Percentiles rank a stretch among this genome's conserved stretches.
Evolutionary conservation across 805 yeast species (phyloP).

Genomic region (Wickerhamomyces canadensis): DNA sequence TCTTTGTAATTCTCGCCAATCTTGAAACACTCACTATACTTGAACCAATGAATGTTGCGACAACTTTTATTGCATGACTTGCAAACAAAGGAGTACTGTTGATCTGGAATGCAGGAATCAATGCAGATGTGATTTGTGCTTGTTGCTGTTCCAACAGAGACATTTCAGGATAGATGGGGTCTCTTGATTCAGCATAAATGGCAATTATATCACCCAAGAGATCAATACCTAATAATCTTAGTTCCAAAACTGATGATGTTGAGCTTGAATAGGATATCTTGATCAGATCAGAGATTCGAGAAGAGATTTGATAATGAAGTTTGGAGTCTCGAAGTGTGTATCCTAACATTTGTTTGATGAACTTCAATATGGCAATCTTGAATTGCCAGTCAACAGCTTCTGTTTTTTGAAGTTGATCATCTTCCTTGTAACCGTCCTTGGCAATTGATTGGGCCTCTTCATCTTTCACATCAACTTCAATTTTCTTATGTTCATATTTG

Average conservation of each 20-base stretch:
- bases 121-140: slow-evolving; percentile 87
- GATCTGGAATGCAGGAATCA: slow-evolving; percentile 76
- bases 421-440: slow-evolving; percentile 15
- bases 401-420: slow-evolving; percentile 23
- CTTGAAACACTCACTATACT: slow-evolving; percentile 44
- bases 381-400: slow-evolving; percentile 58
- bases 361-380: slow-evolving; percentile 38
- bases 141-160: slow-evolving; percentile 86
- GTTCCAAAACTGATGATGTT: slow-evolving; percentile 55
- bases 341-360: slow-evolving; percentile 37
- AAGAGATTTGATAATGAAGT: slow-evolving; percentile 36
- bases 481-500: slow-evolving; percentile 27
- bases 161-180: slow-evolving; percentile 66
- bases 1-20: slow-evolving; percentile 51
- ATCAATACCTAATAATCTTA: slow-evolving; percentile 61
- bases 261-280: slow-evolving; percentile 78
- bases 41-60: slow-evolving; percentile 71
- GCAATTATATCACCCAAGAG: slow-evolving; percentile 60
- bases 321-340: slow-evolving; percentile 33
- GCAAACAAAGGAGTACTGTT: slow-evolving; percentile 73
- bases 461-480: slow-evolving; percentile 33
- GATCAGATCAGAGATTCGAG: slow-evolving; percentile 57
- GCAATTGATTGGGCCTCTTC: slow-evolving; percentile 45
- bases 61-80: slow-evolving; percentile 68
- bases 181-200: slow-evolving; percentile 55